A percentile compares a stretch with the other conserved stretches of the same genome.
These are phyloP conservation scores for Amanita pseudoporphyria DNA, from an alignment of 768 basidiomycete genomes.

Conservation along the genomic window DNA sequence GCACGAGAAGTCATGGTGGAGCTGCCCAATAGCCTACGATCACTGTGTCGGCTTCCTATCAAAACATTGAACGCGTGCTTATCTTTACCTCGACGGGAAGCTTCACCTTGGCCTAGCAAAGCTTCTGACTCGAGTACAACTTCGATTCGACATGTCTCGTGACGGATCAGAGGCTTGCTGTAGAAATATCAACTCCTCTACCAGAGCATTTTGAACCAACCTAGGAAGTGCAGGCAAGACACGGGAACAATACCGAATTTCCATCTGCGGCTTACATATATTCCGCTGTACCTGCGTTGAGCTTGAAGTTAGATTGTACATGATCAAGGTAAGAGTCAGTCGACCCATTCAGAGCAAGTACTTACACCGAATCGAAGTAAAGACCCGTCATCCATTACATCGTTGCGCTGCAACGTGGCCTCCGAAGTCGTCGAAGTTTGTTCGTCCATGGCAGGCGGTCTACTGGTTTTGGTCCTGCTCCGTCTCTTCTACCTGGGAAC, in stretches of 20 bases:
- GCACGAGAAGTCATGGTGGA: conserved; percentile 1
- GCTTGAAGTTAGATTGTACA: conserved; percentile 2
- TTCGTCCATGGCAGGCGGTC: not conserved
- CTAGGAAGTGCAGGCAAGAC: not conserved
- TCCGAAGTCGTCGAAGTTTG: not conserved
- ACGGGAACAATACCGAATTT: not conserved
- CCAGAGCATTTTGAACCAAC: not conserved
- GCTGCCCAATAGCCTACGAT: conserved; percentile 7
- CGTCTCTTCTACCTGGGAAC: conserved; percentile 7
- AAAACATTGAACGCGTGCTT: conserved; percentile 7
- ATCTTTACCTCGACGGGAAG: not conserved
- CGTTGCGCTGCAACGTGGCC: not conserved
- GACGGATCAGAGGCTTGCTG: not conserved
- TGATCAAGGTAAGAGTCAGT: conserved; percentile 1
- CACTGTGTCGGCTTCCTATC: conserved; percentile 7
- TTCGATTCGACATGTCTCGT: conserved; percentile 3
- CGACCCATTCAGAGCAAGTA: not conserved
- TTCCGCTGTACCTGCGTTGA: conserved; percentile 2
- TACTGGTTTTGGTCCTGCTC: conserved; percentile 3
- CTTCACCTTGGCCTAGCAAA: not conserved
- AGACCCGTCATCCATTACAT: conserved; percentile 3
- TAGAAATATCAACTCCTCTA: not conserved
- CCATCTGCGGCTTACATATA: not conserved
- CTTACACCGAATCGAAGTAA: not conserved
- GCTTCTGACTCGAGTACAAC: not conserved